A percentile compares a stretch with the other conserved stretches of the same genome.
Conservation (phyloP, 768 basidiomycete species). For the Rhodotorula babjevae region DNA sequence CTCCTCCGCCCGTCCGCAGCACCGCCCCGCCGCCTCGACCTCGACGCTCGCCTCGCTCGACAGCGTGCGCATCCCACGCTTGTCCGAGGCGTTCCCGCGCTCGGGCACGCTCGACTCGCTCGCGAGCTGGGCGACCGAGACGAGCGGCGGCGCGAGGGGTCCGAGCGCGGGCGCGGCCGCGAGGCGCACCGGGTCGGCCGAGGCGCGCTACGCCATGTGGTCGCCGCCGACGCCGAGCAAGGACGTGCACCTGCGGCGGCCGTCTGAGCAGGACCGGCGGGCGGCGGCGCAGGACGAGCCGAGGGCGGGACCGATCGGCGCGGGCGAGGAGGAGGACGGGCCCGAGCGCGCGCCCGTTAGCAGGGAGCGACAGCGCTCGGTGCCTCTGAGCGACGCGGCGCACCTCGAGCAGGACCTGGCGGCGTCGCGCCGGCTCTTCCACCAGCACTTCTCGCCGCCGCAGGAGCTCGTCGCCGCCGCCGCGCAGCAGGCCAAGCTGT, state of each 20-base stretch:
- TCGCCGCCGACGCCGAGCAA: background rate
- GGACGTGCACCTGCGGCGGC: background rate
- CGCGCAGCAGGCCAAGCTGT: background rate
- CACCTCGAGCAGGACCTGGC: constrained; percentile 1
- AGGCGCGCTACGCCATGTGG: background rate
- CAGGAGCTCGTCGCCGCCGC: background rate
- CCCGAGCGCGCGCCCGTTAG: background rate
- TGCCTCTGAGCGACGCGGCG: background rate
- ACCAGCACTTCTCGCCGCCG: background rate
- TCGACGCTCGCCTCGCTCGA: background rate
- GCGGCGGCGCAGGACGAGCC: too few species aligned
- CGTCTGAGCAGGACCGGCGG: background rate
- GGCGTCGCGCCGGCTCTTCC: constrained; percentile 11
- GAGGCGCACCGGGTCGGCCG: too few species aligned
- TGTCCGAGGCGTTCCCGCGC: constrained; percentile 11
- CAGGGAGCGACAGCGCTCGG: background rate
- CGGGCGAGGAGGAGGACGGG: background rate
- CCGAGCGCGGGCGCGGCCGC: background rate
- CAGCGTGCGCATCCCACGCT: background rate
- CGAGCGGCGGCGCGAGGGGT: background rate
- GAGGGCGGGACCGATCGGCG: too few species aligned
- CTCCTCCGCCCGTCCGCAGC: background rate
- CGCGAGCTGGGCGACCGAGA: background rate
- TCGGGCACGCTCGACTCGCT: constrained; percentile 18
- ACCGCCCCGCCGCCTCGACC: background rate